These are phyloP conservation scores for Salvia miltiorrhiza DNA, from an alignment of 257 asterid genomes.

Conservation along the genomic window DNA sequence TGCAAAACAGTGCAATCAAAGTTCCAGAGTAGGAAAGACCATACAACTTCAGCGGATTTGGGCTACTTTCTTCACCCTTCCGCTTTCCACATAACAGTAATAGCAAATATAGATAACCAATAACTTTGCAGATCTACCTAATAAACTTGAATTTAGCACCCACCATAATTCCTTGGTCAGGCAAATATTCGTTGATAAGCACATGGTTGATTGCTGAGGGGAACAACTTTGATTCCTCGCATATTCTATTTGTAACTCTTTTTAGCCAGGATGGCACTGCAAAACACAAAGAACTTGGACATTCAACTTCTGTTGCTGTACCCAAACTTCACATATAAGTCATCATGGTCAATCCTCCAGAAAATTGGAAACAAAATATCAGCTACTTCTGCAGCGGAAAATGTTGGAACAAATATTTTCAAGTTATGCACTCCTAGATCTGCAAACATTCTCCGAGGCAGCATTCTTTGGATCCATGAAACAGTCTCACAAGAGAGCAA, in stretches of 20 bases:
- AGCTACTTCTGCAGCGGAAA: not conserved
- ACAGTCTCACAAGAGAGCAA: not conserved
- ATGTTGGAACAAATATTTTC: not conserved
- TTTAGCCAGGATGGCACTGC: conserved; percentile 93
- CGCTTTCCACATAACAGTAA: not conserved
- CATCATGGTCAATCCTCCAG: not conserved
- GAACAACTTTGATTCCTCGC: conserved; percentile 54
- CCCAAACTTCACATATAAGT: not conserved
- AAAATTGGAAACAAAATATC: not conserved
- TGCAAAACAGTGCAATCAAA: not conserved
- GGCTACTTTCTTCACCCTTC: conserved; percentile 1
- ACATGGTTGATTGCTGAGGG: conserved; percentile 89
- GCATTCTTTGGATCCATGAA: not conserved
- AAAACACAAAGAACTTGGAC: conserved; percentile 24
- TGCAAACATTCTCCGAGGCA: not conserved
- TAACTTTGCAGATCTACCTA: not conserved
- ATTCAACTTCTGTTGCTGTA: not conserved
- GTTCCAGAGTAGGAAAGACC: not conserved
- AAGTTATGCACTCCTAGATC: not conserved
- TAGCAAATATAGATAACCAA: not conserved
- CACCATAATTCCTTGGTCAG: conserved; percentile 94
- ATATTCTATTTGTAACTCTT: conserved; percentile 53
- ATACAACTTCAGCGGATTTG: not conserved
- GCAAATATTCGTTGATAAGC: conserved; percentile 88
- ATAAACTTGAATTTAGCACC: conserved; percentile 11